These are phyloP conservation scores for Ceratobasidium sp. DNA, from an alignment of 1,284 basidiomycete species.

Conservation along the genomic window DNA sequence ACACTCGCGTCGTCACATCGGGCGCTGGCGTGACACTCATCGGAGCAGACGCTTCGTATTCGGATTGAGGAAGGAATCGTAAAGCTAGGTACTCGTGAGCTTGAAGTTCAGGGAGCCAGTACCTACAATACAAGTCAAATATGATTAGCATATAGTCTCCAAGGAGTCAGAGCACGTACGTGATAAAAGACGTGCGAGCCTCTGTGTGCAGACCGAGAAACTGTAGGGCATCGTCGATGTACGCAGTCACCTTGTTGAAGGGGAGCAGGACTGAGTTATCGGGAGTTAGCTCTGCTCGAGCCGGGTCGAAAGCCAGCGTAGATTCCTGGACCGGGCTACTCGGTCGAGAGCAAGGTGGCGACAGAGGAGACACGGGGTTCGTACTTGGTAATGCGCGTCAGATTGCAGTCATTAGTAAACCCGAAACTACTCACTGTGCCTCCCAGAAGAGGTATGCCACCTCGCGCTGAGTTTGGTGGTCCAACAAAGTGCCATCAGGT, in stretches of 20 bases:
- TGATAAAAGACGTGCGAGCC: conserved; percentile 64
- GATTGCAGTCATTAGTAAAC: background rate
- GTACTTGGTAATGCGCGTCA: background rate
- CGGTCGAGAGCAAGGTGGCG: conserved; percentile 3
- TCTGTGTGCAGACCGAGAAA: conserved; percentile 61
- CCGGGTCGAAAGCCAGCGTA: background rate
- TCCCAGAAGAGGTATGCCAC: conserved; percentile 60
- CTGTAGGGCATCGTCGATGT: conserved; percentile 59
- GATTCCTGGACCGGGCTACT: background rate
- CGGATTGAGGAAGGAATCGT: conserved; percentile 63
- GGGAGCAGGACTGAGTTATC: background rate
- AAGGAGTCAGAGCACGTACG: conserved; percentile 52
- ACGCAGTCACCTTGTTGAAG: conserved; percentile 47
- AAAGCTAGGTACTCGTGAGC: conserved; percentile 62
- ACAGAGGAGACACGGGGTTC: background rate
- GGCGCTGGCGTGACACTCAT: conserved; percentile 61
- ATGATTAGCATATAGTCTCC: too few relatives aligned
- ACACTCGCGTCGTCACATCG: conserved; percentile 63
- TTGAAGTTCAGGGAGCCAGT: conserved; percentile 61
- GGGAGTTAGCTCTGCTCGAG: background rate
- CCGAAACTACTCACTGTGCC: conserved; percentile 51
- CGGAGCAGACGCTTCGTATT: conserved; percentile 61
- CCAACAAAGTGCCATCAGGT: conserved; percentile 54
- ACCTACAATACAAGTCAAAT: conserved; percentile 46
- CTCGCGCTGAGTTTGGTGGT: conserved; percentile 51